Evolutionary conservation across 108 stramenopile genomes (phyloP).

Genomic region (Nitzschia inconspicua): DNA sequence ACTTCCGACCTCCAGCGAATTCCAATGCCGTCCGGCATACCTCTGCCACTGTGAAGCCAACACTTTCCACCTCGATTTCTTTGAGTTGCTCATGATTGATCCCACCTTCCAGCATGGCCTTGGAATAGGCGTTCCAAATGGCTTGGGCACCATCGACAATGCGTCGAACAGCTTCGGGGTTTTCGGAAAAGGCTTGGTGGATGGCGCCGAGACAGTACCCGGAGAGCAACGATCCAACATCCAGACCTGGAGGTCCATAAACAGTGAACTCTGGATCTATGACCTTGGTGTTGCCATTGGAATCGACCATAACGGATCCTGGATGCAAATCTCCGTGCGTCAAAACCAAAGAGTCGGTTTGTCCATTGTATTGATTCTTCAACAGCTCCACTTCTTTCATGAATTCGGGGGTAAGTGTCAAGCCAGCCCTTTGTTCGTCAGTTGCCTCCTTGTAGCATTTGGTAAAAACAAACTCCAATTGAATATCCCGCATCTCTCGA

Average conservation of each 20-base stretch:
- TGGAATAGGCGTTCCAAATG: conserved; percentile 53
- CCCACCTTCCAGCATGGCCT: conserved; percentile 38
- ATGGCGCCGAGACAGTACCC: conserved; percentile 71
- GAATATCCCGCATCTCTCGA: conserved; percentile 71
- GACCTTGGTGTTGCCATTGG: conserved; percentile 38
- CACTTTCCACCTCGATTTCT: conserved; percentile 63
- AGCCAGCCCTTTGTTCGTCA: conserved; percentile 53
- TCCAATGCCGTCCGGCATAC: conserved; percentile 74
- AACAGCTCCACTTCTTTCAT: conserved; percentile 54
- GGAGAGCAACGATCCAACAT: conserved; percentile 75
- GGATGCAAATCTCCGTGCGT: conserved; percentile 84
- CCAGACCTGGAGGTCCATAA: conserved; percentile 79
- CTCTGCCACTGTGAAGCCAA: conserved; percentile 76
- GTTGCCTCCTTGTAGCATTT: conserved; percentile 77
- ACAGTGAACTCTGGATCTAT: conserved; percentile 87
- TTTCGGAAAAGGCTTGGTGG: conserved; percentile 48
- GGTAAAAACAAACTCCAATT: conserved; percentile 78
- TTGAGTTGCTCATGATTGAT: conserved; percentile 26
- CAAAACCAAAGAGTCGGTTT: conserved; percentile 43
- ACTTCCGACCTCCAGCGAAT: conserved; percentile 69
- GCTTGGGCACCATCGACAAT: conserved; percentile 40
- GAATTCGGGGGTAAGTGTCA: conserved; percentile 52
- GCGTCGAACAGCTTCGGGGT: conserved; percentile 31
- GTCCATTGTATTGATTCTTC: conserved; percentile 64
- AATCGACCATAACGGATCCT: conserved; percentile 73